Evolutionary conservation across 1,139 yeast genomes (phyloP), one percentile per base, ranked within the genome.

Genomic region (Scheffersomyces titani): DNA sequence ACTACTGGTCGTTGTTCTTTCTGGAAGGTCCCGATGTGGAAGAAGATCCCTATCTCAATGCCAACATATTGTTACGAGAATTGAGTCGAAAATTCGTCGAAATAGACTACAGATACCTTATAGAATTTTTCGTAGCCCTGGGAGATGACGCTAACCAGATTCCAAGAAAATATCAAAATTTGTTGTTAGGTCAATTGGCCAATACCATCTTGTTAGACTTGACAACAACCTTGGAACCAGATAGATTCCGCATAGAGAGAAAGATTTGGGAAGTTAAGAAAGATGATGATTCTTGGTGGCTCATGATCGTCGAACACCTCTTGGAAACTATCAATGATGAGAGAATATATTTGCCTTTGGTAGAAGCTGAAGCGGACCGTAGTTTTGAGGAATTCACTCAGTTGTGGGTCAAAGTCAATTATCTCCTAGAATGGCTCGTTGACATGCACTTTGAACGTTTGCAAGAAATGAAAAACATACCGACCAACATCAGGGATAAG

Each of bases 371-470:
- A 53, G 64, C 70, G 3, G 67, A 60, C 54, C 52, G 54, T 9
- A 47, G 56, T 1, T 61, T 60, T 52, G 59, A 59, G 3, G 63
- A 64, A n/a, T 71, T 71, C 50, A 55, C 58, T 9, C 68, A 65
- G 52, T 51, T 55, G 3, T 72, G 76, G 76, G 53, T 57, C 49
- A 72, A 67, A 57, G 54, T 67, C 9, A 68, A 65, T 44, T 68
- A 65, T 53, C 55, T 67, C 11, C 55, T 71, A 9, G 67, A 62
- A 49, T 68, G 72, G 73, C 44, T 68, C 19, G 56, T 71, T 18
- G 52, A 54, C 20, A 40, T 58, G 9, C 55, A 59, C 2, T 52
- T 30, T 30, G 40, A 30, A 30, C 40, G 16, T 30, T 30, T 30
- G 16, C 40, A 30, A 30, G 40, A 30, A 4, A 13, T 30, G 40